Percentiles rank a stretch among this genome's conserved stretches.
Conservation (phyloP, 192 early-diverging fungal genomes). For the Gigaspora rosea region DNA sequence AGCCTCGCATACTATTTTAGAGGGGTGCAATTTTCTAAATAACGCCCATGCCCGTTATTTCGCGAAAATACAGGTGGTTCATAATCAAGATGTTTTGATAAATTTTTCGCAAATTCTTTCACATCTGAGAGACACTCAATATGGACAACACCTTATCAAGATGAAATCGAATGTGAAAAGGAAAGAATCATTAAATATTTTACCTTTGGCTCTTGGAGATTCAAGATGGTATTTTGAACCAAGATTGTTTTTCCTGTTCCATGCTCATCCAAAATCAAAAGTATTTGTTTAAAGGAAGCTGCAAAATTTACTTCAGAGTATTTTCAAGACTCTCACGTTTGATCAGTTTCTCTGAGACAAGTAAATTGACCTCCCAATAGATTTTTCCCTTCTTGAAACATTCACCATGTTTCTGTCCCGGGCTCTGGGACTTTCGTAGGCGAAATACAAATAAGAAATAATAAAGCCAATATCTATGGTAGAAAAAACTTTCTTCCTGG, state of each 20-base stretch:
- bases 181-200: conserved; percentile 19
- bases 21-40: no score
- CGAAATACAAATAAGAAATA: no score
- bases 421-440: conserved; percentile 16
- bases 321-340: conserved; percentile 20
- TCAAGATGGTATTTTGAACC: no score
- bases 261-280: no score
- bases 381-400: conserved; percentile 19
- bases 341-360: conserved; percentile 4
- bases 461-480: conserved; percentile 2
- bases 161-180: conserved; percentile 19
- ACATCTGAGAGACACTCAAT: no score
- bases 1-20: no score
- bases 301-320: not conserved
- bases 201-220: conserved; percentile 30
- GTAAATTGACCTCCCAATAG: not conserved
- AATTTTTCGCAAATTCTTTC: no score
- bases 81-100: no score
- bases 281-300: no score
- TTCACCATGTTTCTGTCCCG: not conserved
- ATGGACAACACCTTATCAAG: not conserved
- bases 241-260: no score
- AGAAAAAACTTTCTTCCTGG: conserved; percentile 3
- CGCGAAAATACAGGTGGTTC: no score
- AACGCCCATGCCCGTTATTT: no score